Base-by-base conservation (phyloP, 164 flowering plant genomes). In the Pachysandra terminalis region DNA sequence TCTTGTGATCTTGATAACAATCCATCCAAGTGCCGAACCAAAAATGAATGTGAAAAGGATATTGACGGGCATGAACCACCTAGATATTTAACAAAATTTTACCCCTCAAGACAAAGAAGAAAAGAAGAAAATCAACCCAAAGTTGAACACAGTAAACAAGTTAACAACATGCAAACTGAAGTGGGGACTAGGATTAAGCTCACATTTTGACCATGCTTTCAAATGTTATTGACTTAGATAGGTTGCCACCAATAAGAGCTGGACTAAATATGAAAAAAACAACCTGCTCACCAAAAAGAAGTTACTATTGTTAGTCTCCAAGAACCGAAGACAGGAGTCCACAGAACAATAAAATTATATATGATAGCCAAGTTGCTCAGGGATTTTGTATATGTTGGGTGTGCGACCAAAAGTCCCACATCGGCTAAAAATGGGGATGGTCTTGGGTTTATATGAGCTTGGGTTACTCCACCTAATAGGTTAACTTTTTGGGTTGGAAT, bases 41-140 rank as follows among this genome's bases (percentile, higher is more conserved):
- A 84, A 59, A 12, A 93, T 63, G 62, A 81, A 86, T 12, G 96
- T 85, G 67, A 86, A 16, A 27, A 89, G 83, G 41, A 90, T 76
- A 70, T 93, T 93, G 61, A 90, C 13, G 12, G 96, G 98, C 98
- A 93, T 93, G 80, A 84, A 93, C 98, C 98, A 93, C 92, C 98
- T 93, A 64, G 59, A 63, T n/a, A 59, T 14, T 15, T 19, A 41
- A 66, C 16, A 25, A 19, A 28, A 56, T 66, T 15, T 37, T 28
- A 65, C 37, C 37, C 37, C 37, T 12, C 52, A 62, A 55, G 26
- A 17, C 25, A 63, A 49, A 23, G 53, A 52, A 15, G 16, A 37
- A 5, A 12, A 35, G 22, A n/a, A 61, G 26, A 63, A 0, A 21
- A 19, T 23, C 56, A 52, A 32, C 56, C n/a, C 62, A 27, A 51